These are phyloP conservation scores for Fusarium pseudoanthophilum DNA, from an alignment of 2,329 filamentous ascomycete species.

Conservation along the genomic window DNA sequence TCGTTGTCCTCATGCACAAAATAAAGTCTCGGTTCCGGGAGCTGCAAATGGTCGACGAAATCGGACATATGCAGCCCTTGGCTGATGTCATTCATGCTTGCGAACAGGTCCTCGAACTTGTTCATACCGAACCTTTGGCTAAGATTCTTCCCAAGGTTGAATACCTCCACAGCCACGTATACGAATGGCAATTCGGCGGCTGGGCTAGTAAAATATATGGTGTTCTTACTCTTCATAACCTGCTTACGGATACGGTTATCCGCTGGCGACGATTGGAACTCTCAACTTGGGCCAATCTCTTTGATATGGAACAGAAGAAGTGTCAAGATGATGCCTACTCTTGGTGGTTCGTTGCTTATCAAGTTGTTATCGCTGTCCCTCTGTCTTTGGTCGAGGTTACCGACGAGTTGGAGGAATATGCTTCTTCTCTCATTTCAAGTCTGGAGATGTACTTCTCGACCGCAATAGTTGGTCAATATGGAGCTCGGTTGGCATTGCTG, in stretches of 20 bases:
- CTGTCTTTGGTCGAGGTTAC: conserved; percentile 70
- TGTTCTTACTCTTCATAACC: conserved; percentile 76
- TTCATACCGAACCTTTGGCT: conserved; percentile 84
- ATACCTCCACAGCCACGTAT: conserved; percentile 83
- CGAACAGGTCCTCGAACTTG: conserved; percentile 78
- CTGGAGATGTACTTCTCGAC: conserved; percentile 82
- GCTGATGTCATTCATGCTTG: conserved; percentile 81
- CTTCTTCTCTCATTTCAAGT: conserved; percentile 75
- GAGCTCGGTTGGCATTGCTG: conserved; percentile 76
- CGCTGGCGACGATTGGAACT: conserved; percentile 92
- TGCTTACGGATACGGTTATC: conserved; percentile 82
- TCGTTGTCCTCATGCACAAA: conserved; percentile 75
- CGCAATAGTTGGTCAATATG: conserved; percentile 84
- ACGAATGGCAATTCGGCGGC: conserved; percentile 90
- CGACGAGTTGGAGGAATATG: conserved; percentile 70
- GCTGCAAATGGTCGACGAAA: conserved; percentile 73
- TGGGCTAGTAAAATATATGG: conserved; percentile 86
- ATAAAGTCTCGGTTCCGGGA: conserved; percentile 78
- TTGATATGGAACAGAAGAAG: conserved; percentile 84
- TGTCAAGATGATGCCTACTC: conserved; percentile 81
- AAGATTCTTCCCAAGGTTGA: conserved; percentile 88
- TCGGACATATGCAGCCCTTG: conserved; percentile 78
- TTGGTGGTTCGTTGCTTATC: conserved; percentile 98
- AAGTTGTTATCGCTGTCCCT: conserved; percentile 83
- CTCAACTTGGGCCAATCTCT: conserved; percentile 88